Percentiles rank a stretch among this genome's conserved stretches.
Evolutionary conservation across 2,329 filamentous ascomycete species (phyloP).

Genomic region (Claviceps sp.): DNA sequence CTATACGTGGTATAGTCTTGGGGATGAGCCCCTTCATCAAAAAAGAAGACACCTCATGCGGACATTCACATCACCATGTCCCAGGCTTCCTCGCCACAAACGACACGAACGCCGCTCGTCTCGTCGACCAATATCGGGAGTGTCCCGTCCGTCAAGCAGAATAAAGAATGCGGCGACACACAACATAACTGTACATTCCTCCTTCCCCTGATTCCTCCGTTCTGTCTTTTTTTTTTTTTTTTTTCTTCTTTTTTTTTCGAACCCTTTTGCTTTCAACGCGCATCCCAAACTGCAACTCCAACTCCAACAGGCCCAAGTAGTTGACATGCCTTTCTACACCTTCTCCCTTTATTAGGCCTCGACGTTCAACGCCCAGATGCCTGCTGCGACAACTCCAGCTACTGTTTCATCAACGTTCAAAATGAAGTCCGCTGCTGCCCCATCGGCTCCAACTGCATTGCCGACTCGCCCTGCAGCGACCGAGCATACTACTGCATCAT

Average conservation of each 20-base stretch:
- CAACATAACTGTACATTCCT: slow-evolving; percentile 17
- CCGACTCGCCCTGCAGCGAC: slow-evolving; percentile 22
- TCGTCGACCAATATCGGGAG: not conserved
- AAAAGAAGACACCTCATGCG: not conserved
- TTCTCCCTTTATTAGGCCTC: slow-evolving; percentile 22
- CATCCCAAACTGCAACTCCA: no score
- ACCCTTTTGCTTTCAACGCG: no score
- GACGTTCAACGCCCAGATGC: slow-evolving; percentile 23
- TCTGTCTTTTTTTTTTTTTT: not conserved
- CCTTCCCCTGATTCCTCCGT: not conserved
- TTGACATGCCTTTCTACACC: not conserved
- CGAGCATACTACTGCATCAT: slow-evolving; percentile 21
- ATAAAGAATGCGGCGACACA: slow-evolving; percentile 14
- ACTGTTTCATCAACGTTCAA: slow-evolving; percentile 29
- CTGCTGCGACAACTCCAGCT: slow-evolving; percentile 31
- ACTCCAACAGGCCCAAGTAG: not conserved
- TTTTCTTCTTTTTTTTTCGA: no score
- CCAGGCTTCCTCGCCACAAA: not conserved
- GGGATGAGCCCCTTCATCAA: not conserved
- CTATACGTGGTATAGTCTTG: not conserved
- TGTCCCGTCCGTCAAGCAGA: slow-evolving; percentile 13
- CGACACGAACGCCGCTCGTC: not conserved
- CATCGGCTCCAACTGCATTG: slow-evolving; percentile 26
- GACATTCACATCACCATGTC: not conserved
- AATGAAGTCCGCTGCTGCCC: slow-evolving; percentile 26